A percentile compares a stretch with the other conserved stretches of the same genome.
These are phyloP conservation scores for Betula pendula DNA, from an alignment of 306 rosid genomes.

Conservation along the genomic window DNA sequence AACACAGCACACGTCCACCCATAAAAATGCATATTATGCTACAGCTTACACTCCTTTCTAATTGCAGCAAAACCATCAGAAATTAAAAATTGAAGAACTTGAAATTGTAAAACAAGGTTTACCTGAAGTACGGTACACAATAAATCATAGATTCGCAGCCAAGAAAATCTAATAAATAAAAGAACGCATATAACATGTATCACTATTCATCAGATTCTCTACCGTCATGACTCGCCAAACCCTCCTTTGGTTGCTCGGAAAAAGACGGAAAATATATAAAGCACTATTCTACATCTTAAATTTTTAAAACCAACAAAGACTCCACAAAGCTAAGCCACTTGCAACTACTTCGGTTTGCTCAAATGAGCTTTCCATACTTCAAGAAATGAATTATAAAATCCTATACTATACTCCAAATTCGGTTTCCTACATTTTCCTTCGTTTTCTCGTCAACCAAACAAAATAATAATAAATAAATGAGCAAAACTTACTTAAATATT, in stretches of 20 bases:
- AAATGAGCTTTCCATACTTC: not conserved
- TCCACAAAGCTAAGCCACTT: not conserved
- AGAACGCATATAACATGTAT: not conserved
- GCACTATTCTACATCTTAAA: not conserved
- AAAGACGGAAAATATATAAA: not conserved
- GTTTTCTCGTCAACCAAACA: constrained; percentile 25
- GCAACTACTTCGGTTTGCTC: not conserved
- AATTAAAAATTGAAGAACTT: not conserved
- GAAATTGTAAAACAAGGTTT: not conserved
- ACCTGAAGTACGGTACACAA: not conserved
- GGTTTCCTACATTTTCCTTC: not conserved
- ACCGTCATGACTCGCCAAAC: not conserved
- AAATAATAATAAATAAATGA: not conserved
- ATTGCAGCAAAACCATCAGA: not conserved
- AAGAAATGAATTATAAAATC: not conserved
- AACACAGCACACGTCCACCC: not conserved
- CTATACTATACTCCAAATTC: not conserved
- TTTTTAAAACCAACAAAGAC: not conserved
- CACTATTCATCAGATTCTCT: not conserved
- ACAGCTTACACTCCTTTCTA: not conserved
- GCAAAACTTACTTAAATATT: not conserved
- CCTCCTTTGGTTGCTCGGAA: not conserved
- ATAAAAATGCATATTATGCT: not conserved
- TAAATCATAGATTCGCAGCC: not conserved
- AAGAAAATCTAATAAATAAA: not conserved